Percentiles rank a stretch among this genome's conserved stretches.
phyloP scores from a whole-genome alignment of 306 rosid species.

The Cucurbita pepo region DNA sequence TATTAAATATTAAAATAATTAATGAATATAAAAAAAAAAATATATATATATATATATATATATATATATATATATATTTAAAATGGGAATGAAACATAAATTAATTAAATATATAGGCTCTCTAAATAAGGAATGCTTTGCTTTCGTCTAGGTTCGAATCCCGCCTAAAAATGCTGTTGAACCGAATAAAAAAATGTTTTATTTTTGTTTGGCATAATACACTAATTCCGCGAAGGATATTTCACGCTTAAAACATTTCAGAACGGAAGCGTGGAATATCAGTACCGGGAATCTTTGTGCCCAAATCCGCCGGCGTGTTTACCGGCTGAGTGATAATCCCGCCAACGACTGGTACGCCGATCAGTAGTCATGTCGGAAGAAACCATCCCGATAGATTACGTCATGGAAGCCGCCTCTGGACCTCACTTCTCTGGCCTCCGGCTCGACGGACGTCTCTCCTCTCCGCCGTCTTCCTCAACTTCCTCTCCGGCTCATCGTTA shows the following conservation, averaged over 20 bases:
- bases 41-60: too few species aligned
- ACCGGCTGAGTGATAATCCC: background rate
- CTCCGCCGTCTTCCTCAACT: conserved; percentile 31
- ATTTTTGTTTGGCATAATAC: too few species aligned
- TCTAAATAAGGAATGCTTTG: too few species aligned
- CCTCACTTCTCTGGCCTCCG: conserved; percentile 88
- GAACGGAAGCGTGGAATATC: background rate
- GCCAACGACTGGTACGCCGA: background rate
- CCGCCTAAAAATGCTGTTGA: too few species aligned
- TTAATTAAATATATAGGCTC: too few species aligned
- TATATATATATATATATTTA: too few species aligned
- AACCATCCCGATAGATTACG: conserved; percentile 56
- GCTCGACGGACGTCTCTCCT: conserved; percentile 39
- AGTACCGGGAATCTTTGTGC: background rate
- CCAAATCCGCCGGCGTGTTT: background rate
- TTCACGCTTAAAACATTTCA: background rate
- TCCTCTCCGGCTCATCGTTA: conserved; percentile 27
- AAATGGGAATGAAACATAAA: too few species aligned
- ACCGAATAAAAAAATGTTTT: too few species aligned
- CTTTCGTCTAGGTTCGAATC: too few species aligned
- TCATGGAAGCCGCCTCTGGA: conserved; percentile 88
- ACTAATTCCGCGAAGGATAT: too few species aligned
- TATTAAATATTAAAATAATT: too few species aligned
- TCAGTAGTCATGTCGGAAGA: conserved; percentile 43
- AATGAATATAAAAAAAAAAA: too few species aligned